These are phyloP conservation scores for Spathaspora gorwiae DNA, from an alignment of 805 yeast species.

Conservation along the genomic window DNA sequence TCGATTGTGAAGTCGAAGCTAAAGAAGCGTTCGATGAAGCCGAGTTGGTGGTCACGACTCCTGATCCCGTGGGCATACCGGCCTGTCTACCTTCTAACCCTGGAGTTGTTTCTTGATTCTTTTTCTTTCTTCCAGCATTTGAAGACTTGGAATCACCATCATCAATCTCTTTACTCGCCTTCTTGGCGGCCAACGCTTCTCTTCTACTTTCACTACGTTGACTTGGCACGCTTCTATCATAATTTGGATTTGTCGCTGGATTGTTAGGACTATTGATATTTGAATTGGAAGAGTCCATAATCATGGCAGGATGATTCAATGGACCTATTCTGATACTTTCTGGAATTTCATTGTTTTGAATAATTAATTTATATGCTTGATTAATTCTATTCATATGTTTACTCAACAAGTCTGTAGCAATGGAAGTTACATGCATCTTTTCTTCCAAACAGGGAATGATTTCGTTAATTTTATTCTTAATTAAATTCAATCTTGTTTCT, in stretches of 20 bases:
- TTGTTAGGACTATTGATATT: constrained; percentile 38
- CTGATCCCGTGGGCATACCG: background rate
- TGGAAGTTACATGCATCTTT: constrained; percentile 94
- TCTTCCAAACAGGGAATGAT: constrained; percentile 91
- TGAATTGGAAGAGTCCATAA: constrained; percentile 41
- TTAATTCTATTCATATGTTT: constrained; percentile 71
- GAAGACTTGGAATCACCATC: constrained; percentile 15
- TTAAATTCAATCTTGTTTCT: constrained; percentile 22
- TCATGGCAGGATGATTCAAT: constrained; percentile 87
- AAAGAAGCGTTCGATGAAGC: background rate
- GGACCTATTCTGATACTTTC: constrained; percentile 73
- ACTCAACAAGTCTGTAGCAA: constrained; percentile 73
- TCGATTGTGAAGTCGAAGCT: constrained; percentile 5
- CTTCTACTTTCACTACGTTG: constrained; percentile 81
- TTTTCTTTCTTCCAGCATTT: constrained; percentile 10
- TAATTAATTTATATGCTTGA: constrained; percentile 71
- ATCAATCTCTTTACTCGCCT: constrained; percentile 46
- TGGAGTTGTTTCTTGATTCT: constrained; percentile 14
- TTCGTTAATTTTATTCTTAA: constrained; percentile 51
- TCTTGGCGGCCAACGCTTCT: constrained; percentile 88
- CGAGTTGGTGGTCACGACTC: background rate
- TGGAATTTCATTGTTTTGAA: constrained; percentile 76
- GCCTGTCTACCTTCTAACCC: background rate
- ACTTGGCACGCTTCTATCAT: constrained; percentile 58
- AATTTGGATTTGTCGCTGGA: constrained; percentile 28